Evolutionary conservation across 2,329 filamentous ascomycete genomes (phyloP), one percentile per base, ranked within the genome.

Genomic region (Claviceps capensis): DNA sequence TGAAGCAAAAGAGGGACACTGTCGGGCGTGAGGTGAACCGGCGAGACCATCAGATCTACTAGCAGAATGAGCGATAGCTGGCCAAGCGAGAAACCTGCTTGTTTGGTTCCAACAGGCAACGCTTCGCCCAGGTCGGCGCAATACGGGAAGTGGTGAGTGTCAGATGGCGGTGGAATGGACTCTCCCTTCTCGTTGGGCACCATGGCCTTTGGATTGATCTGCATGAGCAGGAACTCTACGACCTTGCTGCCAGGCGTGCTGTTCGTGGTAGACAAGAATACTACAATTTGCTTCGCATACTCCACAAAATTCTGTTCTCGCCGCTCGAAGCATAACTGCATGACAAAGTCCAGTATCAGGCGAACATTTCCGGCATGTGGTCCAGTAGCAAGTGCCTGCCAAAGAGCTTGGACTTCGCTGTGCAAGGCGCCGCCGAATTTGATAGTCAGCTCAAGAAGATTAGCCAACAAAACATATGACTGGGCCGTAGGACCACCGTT

Each of bases 221-320:
- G 89, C 68, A 94, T 77, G 30, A 97, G 72, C 51, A 98, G 75
- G 59, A 96, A 96, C 57, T 98, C 93, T 11, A 98, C 84, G 3
- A 98, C 90, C 62, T 95, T 94, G 47, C 87, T 84, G 0, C 90
- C 90, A 2, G 90, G 63, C 69, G 85, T 62, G 78, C 72, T 78
- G 56, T 73, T 76, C 0, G 77, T 95, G 57, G 88, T 93, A 0
- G 93, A 94, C 5, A 98, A 68, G 65, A 96, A 97, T 0, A 98
- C 94, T 16, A 97, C 89, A 50, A 98, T 93, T 66, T 98, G 93
- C 70, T 97, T 98, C 5, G 91, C 91, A 63, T 94, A 95, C 60
- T 96, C 88, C 52, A 98, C 91, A 66, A 96, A 98, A 60, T 96
- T 97, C 62, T 98, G 93, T 65, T 98, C 94, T 48, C 91, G 83